Base-by-base conservation (phyloP, 2,329 filamentous ascomycete species). In the Metarhizium sp. region DNA sequence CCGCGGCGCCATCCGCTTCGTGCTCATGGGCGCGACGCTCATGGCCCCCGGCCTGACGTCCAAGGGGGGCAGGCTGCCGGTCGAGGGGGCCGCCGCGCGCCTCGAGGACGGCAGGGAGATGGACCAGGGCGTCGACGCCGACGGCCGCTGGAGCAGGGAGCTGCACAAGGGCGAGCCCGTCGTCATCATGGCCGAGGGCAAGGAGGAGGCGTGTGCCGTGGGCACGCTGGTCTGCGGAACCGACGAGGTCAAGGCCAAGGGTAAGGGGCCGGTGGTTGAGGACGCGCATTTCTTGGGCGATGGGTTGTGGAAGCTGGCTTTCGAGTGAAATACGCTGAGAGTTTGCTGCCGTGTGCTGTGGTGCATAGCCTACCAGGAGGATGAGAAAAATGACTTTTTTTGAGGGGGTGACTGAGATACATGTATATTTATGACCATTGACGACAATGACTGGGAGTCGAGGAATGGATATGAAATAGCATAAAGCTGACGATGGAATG, bases 11-110 rank as follows among this genome's bases (percentile, higher is more conserved):
- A 97, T 99, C 67, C 89, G 94, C 58, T 99, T 99, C 74, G 92
- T 99, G 30, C 82, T 99, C 2, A 89, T 85, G 1, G 94, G 94
- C 48, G 94, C 94, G 1, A 90, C 92, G 14, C 85, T 99, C 59
- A 99, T 99, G 94, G 92, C 91, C 1, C 94, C 94, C 0, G 94
- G 94, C 0, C 72, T 99, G 63, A 99, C 94, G 32, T 90, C 85
- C 20, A 73, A 84, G 0, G 94, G 94, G 0, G 94, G 94, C 0
- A 72, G 88, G 50, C 72, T 99, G 64, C 94, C 94, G 0, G 74
- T 81, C 2, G 71, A 74, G 4, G 71, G 71, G 7, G 68, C 60
- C 54, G 65, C 58, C 2, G 66, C 61, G 64, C 61, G 56, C 57
- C 58, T 68, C 38, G 66, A 60, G 51, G 72, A 73, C 59, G 73